Conservation (phyloP, 2,329 filamentous ascomycete species). For the Fusarium sp. region DNA sequence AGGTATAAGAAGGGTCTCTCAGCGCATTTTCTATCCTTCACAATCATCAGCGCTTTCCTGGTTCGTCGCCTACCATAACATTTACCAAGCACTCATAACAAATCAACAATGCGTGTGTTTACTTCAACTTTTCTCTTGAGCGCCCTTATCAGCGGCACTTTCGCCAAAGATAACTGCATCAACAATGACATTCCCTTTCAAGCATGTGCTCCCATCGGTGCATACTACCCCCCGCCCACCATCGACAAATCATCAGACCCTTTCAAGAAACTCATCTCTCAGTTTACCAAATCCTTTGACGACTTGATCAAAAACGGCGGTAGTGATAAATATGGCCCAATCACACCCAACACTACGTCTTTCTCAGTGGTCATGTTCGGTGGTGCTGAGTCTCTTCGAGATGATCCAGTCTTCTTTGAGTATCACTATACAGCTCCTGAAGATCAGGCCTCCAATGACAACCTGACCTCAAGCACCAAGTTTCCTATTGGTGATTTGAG, state of each 20-base stretch:
- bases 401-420: slow-evolving; percentile 33
- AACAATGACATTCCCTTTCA: slow-evolving; percentile 27
- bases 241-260: slow-evolving; percentile 11
- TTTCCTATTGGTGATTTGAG: slow-evolving; percentile 48
- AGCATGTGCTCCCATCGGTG: slow-evolving; percentile 35
- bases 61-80: background rate
- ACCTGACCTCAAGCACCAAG: slow-evolving; percentile 39
- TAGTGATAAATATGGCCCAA: slow-evolving; percentile 33
- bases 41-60: background rate
- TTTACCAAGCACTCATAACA: rapidly evolving
- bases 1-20: slow-evolving; percentile 1
- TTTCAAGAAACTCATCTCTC: background rate
- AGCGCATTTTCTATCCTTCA: rapidly evolving
- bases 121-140: background rate
- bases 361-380: slow-evolving; percentile 39
- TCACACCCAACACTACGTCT: slow-evolving; percentile 31
- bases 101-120: background rate
- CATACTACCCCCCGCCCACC: slow-evolving; percentile 37
- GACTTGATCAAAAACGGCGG: slow-evolving; percentile 19
- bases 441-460: slow-evolving; percentile 13
- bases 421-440: slow-evolving; percentile 40
- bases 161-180: background rate
- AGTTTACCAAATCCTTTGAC: slow-evolving; percentile 29
- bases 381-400: slow-evolving; percentile 6
- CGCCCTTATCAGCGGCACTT: background rate